Conservation (phyloP, 2,329 filamentous ascomycete species). For the Paecilomyces variotii region DNA sequence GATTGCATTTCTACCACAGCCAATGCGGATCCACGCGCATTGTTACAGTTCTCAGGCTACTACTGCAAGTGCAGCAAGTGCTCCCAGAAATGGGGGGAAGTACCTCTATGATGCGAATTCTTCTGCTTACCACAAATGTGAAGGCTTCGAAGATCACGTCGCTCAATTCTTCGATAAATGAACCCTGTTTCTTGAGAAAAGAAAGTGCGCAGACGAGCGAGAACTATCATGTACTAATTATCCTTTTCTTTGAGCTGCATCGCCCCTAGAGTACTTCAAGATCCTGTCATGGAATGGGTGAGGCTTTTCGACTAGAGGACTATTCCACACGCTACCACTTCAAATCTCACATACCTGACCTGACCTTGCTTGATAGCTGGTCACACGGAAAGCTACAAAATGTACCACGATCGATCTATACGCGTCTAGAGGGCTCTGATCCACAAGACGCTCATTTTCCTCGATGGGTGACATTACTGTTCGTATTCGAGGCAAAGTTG, state of each 20-base stretch:
- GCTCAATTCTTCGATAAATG: background rate
- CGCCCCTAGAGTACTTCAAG: background rate
- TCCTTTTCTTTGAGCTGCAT: background rate
- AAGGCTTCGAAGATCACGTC: background rate
- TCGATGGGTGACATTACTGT: background rate
- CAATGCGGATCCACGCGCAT: background rate
- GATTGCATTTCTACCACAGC: background rate
- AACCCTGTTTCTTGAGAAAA: background rate
- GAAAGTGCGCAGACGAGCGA: background rate
- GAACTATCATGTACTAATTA: background rate
- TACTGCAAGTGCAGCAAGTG: background rate
- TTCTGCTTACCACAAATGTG: background rate
- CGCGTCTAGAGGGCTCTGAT: background rate
- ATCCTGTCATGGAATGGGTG: background rate
- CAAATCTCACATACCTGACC: background rate
- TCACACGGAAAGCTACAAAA: background rate
- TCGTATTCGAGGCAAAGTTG: background rate
- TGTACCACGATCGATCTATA: background rate
- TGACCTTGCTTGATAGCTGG: background rate
- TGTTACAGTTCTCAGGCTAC: background rate
- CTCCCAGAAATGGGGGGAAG: background rate
- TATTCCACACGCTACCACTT: background rate
- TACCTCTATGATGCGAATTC: background rate
- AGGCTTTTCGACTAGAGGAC: background rate
- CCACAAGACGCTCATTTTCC: background rate